A percentile compares a stretch with the other conserved stretches of the same genome.
Conservation (phyloP, 495 filamentous ascomycete species). For the Trichoderma virens region DNA sequence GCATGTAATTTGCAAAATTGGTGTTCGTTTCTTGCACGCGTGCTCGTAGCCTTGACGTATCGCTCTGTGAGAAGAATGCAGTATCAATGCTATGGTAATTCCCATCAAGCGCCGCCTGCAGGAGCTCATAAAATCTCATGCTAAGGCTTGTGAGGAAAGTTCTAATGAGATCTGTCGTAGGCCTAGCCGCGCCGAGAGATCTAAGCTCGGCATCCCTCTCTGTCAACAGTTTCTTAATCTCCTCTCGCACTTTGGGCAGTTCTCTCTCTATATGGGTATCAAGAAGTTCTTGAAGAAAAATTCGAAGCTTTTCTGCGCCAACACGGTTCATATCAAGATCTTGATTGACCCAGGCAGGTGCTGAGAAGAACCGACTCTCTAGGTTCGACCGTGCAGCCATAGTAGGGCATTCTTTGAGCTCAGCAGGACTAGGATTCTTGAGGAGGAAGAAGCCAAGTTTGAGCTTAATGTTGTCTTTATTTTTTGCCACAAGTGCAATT, state of each 20-base stretch:
- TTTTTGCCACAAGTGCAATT: constrained; percentile 31
- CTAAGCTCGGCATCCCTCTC: constrained; percentile 11
- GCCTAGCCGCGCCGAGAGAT: constrained; percentile 14
- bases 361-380: background rate
- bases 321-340: constrained; percentile 6
- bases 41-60: constrained; percentile 13
- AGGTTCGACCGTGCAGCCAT: background rate
- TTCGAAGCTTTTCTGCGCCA: constrained; percentile 13
- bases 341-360: background rate
- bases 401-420: background rate
- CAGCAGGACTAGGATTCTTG: constrained; percentile 27
- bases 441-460: constrained; percentile 40
- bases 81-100: constrained; percentile 14
- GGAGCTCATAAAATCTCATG: constrained; percentile 15
- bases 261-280: constrained; percentile 17
- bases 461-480: constrained; percentile 34
- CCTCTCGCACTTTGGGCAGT: constrained; percentile 16
- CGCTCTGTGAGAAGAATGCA: constrained; percentile 11
- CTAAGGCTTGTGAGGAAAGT: constrained; percentile 16
- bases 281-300: constrained; percentile 15
- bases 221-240: constrained; percentile 11
- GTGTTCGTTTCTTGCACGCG: constrained; percentile 14
- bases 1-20: constrained; percentile 14
- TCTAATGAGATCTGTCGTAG: constrained; percentile 12
- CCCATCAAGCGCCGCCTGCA: constrained; percentile 16